Evolutionary conservation across 2,329 filamentous ascomycete genomes (phyloP), one percentile per base, ranked within the genome.

Genomic region (Alternaria consortialis): DNA sequence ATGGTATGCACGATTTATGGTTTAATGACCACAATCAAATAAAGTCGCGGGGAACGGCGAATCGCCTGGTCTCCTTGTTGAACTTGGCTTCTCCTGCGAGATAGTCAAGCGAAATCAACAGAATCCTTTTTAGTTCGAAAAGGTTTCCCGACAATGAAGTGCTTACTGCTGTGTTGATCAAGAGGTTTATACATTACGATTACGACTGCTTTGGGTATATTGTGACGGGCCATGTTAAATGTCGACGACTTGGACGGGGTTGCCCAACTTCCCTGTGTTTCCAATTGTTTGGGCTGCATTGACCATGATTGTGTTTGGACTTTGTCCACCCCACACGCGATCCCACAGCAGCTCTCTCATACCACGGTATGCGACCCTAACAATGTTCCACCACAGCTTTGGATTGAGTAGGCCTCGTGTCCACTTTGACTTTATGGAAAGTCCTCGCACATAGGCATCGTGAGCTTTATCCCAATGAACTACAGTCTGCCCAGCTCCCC

Each of bases 391-490:
- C 86, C 87, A 88, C 11, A 82, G 60, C 39, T 69, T 57, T 6
- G 77, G 62, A 57, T 80, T 78, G 7, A 82, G 44, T 23, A 82
- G 44, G 1, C 79, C 79, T 34, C 70, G 66, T 8, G 80, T 64
- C 50, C 81, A 66, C 1, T 80, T 78, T 15, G 74, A 73, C 51
- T 80, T 67, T 9, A 80, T 76, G 3, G 74, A 73, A 72, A 85
- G 82, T 25, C 92, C 83, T n/a, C 83, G 81, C 79, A 94, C 92
- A 79, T 92, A 93, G 2, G 86, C 85, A 32, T 80, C 81, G 77
- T 96, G 92, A 61, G 87, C 86, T 27, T 88, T 85, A 76, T 95
- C 92, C 84, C 91, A 97, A 79, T 87, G 90, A 9, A 91, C 84
- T 0, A 88, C 78, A 71, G 93, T 88, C 43, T 82, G 82, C 15